A percentile compares a stretch with the other conserved stretches of the same genome.
phyloP scores from a whole-genome alignment of 176 grass and related monocot genomes.

The Triticum monococcum region DNA sequence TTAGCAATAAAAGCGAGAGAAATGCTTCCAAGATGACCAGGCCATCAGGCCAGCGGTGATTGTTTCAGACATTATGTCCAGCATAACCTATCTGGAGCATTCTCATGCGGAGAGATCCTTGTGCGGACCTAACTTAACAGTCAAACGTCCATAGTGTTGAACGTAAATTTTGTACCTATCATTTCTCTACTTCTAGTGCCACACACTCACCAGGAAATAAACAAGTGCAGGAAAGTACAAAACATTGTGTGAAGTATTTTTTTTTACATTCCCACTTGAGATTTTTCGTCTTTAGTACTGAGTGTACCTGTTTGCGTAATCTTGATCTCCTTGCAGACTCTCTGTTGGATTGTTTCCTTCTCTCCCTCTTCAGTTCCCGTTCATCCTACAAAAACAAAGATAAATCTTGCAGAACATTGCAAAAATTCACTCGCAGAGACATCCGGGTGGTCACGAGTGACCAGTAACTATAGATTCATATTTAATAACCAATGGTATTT shows the following conservation, averaged over 20 bases:
- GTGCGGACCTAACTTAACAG: not conserved
- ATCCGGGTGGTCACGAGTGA: not conserved
- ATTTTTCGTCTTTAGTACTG: constrained; percentile 5
- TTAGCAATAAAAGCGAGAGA: not conserved
- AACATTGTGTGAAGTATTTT: not conserved
- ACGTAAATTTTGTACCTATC: not conserved
- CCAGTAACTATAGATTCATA: not conserved
- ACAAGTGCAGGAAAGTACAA: not conserved
- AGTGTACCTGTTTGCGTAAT: constrained; percentile 73
- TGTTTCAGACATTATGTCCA: not conserved
- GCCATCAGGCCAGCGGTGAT: not conserved
- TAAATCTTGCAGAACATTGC: not conserved
- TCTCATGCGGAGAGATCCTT: not conserved
- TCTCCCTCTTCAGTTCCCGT: constrained; percentile 76
- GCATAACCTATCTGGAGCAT: not conserved
- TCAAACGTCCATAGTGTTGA: not conserved
- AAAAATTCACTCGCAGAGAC: not conserved
- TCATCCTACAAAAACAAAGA: constrained; percentile 59
- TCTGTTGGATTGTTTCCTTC: constrained; percentile 92
- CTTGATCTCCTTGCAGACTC: constrained; percentile 90
- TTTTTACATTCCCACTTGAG: not conserved
- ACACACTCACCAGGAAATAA: not conserved
- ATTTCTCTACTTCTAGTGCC: not conserved
- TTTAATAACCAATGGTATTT: not conserved
- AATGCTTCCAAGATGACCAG: not conserved